These are phyloP conservation scores for Collybia nuda DNA, from an alignment of 768 basidiomycete species.

Conservation along the genomic window DNA sequence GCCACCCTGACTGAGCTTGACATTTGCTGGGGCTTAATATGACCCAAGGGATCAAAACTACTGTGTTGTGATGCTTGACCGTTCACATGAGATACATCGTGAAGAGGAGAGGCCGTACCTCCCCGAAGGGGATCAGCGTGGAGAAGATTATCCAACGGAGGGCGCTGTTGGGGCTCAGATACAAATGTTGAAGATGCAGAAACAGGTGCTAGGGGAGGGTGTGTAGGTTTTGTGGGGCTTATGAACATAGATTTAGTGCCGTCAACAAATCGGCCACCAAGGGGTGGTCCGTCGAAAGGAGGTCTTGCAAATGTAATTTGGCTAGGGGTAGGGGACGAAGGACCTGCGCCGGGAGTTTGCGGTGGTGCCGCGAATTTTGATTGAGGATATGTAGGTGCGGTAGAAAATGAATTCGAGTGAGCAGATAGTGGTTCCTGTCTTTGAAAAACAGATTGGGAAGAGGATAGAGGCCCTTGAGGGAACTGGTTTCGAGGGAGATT, in stretches of 20 bases:
- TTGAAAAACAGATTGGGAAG: constrained; percentile 20
- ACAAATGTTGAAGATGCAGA: constrained; percentile 34
- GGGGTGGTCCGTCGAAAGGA: constrained; percentile 45
- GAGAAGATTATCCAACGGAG: constrained; percentile 23
- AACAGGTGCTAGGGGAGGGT: constrained; percentile 29
- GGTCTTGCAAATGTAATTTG: constrained; percentile 26
- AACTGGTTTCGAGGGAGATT: constrained; percentile 13
- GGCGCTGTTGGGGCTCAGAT: constrained; percentile 15
- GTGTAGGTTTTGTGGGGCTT: constrained; percentile 43
- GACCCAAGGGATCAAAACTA: constrained; percentile 63
- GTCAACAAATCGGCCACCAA: constrained; percentile 67
- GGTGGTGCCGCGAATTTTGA: constrained; percentile 28
- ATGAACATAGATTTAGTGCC: constrained; percentile 84
- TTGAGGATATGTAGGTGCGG: constrained; percentile 12
- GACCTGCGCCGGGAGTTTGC: constrained; percentile 55
- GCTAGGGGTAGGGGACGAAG: constrained; percentile 42
- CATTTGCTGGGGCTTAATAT: constrained; percentile 62
- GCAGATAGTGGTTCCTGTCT: constrained; percentile 27
- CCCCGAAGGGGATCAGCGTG: constrained; percentile 31
- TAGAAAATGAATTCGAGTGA: constrained; percentile 15
- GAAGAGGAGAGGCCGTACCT: constrained; percentile 29
- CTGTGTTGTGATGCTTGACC: constrained; percentile 26
- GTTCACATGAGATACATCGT: constrained; percentile 18
- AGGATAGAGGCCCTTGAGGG: constrained; percentile 10
- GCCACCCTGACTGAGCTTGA: constrained; percentile 71